These are phyloP conservation scores for Suillus tomentosus DNA, from an alignment of 768 basidiomycete genomes.

Conservation along the genomic window DNA sequence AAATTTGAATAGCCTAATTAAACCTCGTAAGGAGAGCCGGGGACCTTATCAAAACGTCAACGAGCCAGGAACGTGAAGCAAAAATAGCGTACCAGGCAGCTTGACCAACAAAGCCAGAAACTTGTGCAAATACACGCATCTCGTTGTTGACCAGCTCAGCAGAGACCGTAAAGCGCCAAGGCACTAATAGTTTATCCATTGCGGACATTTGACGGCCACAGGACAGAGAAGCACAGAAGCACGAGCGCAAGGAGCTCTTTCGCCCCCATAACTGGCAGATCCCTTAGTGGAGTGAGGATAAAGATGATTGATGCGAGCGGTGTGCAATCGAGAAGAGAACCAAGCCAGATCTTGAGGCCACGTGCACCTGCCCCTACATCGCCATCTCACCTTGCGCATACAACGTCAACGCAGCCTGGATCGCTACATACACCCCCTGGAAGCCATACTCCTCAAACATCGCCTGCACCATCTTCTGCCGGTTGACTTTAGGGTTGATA, in stretches of 20 bases:
- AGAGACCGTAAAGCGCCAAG: conserved; percentile 45
- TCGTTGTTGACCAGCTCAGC: conserved; percentile 22
- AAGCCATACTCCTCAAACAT: conserved; percentile 99
- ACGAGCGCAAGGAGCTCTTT: conserved; percentile 25
- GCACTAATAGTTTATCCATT: conserved; percentile 61
- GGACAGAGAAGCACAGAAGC: conserved; percentile 37
- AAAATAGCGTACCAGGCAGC: conserved; percentile 60
- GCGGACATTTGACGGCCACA: conserved; percentile 67
- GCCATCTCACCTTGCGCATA: conserved; percentile 89
- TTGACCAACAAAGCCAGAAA: conserved; percentile 73
- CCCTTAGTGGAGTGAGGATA: conserved; percentile 40
- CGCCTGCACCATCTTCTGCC: conserved; percentile 93
- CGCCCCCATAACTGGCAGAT: conserved; percentile 17
- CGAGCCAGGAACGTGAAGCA: neutral
- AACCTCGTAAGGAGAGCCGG: conserved; percentile 70
- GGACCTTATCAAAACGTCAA: conserved; percentile 46
- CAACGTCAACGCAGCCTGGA: conserved; percentile 96
- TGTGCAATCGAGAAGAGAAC: conserved; percentile 58
- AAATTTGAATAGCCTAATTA: conserved; percentile 64
- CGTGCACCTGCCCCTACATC: conserved; percentile 20
- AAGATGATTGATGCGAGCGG: conserved; percentile 58
- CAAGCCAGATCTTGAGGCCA: conserved; percentile 55
- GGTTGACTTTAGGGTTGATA: conserved; percentile 95
- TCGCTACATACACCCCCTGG: conserved; percentile 95
- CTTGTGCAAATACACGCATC: conserved; percentile 57